Conservation (phyloP, 768 basidiomycete species). For the Pholiota molesta region DNA sequence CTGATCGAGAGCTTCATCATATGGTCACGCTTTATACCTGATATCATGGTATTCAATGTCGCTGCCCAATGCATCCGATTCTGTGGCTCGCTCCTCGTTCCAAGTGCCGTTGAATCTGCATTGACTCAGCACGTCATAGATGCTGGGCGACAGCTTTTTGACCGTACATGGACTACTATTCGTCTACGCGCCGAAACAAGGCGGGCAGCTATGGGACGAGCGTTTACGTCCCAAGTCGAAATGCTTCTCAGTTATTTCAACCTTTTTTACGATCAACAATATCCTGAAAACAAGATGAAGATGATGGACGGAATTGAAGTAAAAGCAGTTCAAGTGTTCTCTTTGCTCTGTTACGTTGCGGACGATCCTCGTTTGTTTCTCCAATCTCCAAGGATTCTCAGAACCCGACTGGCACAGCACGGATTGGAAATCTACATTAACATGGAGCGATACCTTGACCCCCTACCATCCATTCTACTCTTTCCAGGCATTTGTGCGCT, state of each 20-base stretch:
- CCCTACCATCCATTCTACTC: background rate
- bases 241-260: background rate
- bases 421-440: background rate
- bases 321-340: constrained; percentile 5
- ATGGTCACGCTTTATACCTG: constrained; percentile 9
- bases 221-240: background rate
- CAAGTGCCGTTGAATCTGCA: background rate
- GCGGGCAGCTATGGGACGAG: constrained; percentile 4
- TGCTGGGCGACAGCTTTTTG: constrained; percentile 3
- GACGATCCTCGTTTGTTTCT: constrained; percentile 5
- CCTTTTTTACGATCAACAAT: background rate
- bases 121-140: constrained; percentile 4
- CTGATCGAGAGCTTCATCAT: constrained; percentile 5
- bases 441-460: background rate
- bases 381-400: background rate
- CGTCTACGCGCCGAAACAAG: constrained; percentile 3
- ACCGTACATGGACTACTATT: constrained; percentile 1
- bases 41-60: constrained; percentile 1
- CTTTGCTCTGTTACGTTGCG: constrained; percentile 4
- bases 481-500: background rate
- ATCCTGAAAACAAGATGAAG: background rate
- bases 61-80: constrained; percentile 6
- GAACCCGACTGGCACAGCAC: background rate
- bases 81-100: constrained; percentile 8
- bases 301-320: constrained; percentile 4